These are phyloP conservation scores for Nicotiana undulata DNA, from an alignment of 257 asterid genomes.

Conservation along the genomic window DNA sequence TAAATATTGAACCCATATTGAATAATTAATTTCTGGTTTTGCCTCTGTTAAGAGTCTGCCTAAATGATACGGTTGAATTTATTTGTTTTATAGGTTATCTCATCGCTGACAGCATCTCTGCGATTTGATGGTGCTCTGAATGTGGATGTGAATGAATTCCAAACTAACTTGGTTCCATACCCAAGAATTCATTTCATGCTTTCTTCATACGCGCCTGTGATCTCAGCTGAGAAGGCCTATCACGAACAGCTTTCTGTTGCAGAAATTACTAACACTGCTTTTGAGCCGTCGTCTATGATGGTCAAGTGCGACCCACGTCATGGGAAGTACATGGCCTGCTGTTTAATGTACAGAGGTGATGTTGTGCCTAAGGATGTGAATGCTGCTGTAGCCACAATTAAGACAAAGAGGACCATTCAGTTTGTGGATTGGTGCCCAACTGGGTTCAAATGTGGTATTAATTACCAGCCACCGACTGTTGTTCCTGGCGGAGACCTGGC, in stretches of 20 bases:
- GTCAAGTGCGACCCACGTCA: constrained; percentile 94
- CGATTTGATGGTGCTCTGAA: constrained; percentile 90
- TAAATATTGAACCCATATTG: too few relatives aligned
- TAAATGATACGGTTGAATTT: too few relatives aligned
- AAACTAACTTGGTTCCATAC: constrained; percentile 91
- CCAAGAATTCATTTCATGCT: constrained; percentile 98
- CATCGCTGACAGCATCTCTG: constrained; percentile 83
- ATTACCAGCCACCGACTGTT: constrained; percentile 95
- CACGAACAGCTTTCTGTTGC: constrained; percentile 94
- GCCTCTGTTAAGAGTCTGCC: too few relatives aligned
- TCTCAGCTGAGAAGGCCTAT: constrained; percentile 88
- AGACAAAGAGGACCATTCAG: constrained; percentile 94
- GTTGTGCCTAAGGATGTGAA: constrained; percentile 95
- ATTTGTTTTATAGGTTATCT: constrained; percentile 46
- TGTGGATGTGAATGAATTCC: constrained; percentile 94
- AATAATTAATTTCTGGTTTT: too few relatives aligned
- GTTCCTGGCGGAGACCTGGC: constrained; percentile 96
- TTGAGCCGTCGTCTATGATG: constrained; percentile 98
- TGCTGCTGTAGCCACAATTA: constrained; percentile 94
- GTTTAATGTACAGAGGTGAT: constrained; percentile 94
- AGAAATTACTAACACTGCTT: constrained; percentile 90
- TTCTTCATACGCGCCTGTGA: constrained; percentile 90
- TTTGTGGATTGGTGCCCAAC: constrained; percentile 99
- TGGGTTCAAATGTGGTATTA: constrained; percentile 92
- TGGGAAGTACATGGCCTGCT: constrained; percentile 97